phyloP scores from a whole-genome alignment of 2,329 filamentous ascomycete genomes.

The Trichoderma sp. region DNA sequence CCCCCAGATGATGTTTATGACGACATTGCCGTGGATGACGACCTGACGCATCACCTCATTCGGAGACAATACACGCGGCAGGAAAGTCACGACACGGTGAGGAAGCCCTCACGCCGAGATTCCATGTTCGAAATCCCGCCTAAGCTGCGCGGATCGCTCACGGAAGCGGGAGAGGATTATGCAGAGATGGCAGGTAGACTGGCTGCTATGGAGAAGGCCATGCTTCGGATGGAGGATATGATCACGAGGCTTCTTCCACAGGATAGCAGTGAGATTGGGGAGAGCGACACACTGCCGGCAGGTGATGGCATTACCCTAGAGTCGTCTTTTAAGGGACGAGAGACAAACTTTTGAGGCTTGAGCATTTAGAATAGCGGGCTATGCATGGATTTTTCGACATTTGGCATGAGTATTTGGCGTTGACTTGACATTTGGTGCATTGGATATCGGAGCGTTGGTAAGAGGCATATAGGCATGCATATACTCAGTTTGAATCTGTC shows the following conservation, averaged over 20 bases:
- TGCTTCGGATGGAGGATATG: slow-evolving; percentile 48
- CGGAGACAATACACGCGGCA: slow-evolving; percentile 53
- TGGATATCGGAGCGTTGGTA: background rate
- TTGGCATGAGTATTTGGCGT: background rate
- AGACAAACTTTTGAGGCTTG: background rate
- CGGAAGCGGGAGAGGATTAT: slow-evolving; percentile 42
- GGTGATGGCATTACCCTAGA: slow-evolving; percentile 30
- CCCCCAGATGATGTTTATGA: slow-evolving; percentile 59
- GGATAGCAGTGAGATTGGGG: slow-evolving; percentile 11
- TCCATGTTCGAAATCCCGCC: slow-evolving; percentile 52
- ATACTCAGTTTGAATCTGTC: background rate
- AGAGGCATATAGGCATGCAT: background rate
- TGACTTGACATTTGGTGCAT: background rate
- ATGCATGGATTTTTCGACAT: background rate
- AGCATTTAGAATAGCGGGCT: background rate
- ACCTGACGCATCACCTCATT: slow-evolving; percentile 56
- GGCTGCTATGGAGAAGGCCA: slow-evolving; percentile 48
- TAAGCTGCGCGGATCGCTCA: slow-evolving; percentile 49
- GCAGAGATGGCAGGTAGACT: slow-evolving; percentile 45
- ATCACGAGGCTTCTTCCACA: slow-evolving; percentile 38
- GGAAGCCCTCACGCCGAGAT: slow-evolving; percentile 47
- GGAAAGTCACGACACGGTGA: slow-evolving; percentile 27
- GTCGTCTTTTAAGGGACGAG: slow-evolving; percentile 29
- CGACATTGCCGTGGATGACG: slow-evolving; percentile 58
- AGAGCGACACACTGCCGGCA: background rate